Base-by-base conservation (phyloP, 306 rosid species). In the Canavalia ensiformis region DNA sequence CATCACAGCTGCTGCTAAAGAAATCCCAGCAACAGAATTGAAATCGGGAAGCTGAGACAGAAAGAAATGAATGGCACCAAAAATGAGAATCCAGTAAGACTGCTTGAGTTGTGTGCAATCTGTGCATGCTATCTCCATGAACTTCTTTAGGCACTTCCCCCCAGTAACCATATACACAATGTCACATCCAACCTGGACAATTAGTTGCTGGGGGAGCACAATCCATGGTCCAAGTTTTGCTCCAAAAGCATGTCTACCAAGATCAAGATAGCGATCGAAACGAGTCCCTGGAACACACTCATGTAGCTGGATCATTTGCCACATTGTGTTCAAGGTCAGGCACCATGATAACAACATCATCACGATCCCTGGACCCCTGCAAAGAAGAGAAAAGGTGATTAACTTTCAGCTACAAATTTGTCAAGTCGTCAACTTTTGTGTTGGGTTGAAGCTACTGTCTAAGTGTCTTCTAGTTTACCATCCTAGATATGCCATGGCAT, bases 21-120 rank as follows among this genome's bases (percentile, higher is more conserved):
- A 95, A 82, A 95, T 92, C 3, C 94, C 92, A 8, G 95, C 95
- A 57, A 92, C 99, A 58, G 99, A 95, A 73, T 95, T 92, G 82
- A 95, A 91, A 79, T 95, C 89, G n/a, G 99, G 99, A 77, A 95
- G 97, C 89, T 95, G 97, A 78, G 97, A 95, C 41, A 95, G 95
- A 77, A 92, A 89, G 83, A 95, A 93, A 81, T 95, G 99, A 42
- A 93, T 44, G 68, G 86, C 84, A 29, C 99, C 99, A 84, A 95
- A 92, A 10, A 92, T 88, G 60, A 90, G 70, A 80, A 95, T 95
- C 97, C 97, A 92, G 62, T 90, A 91, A 25, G 99, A 88, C 31
- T 95, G 97, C 49, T 6, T 93, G 11, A 95, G 62, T 47, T 82
- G 94, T 72, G 85, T 86, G 83, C 99, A 95, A 64, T 89, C 80